Evolutionary conservation across 2,329 filamentous ascomycete species (phyloP), one percentile per base, ranked within the genome.

Genomic region (Thelonectria discophora): DNA sequence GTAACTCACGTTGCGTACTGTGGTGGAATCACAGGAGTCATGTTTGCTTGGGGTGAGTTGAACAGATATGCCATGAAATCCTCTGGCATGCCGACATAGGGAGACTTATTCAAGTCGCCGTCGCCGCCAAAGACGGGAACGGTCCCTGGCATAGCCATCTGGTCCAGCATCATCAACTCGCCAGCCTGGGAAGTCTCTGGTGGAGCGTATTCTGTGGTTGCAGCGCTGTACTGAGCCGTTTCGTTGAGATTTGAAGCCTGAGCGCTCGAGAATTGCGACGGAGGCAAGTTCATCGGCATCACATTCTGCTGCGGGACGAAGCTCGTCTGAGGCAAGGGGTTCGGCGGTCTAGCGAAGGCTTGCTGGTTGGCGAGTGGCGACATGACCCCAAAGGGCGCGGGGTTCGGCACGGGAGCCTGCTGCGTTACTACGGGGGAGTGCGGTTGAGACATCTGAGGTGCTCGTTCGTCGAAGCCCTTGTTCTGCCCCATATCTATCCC

Each of bases 51-150:
- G 27, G 74, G 63, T 3, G 76, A 75, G 73, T 91, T 94, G 77
- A 96, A 96, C 24, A 96, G 77, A 82, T 91, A 97, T 5, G 90
- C 89, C 66, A 94, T 89, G 71, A 95, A 95, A 72, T 97, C 93
- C 73, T 96, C 92, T 0, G 92, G 90, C 80, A 96, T 91, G 9
- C 90, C 89, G 4, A 85, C 84, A 73, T 94, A 94, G 0, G 94
- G 93, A 3, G 93, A 97, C 59, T 94, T 91, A 69, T 91, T 94
- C 42, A 86, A 71, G 62, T 92, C 89, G 17, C 87, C 90, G 69
- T 97, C 93, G 24, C 86, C 89, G 15, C 93, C 93, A 76, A 97
- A 97, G 24, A 97, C 90, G 1, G 94, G 93, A 69, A 96, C 91
- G 5, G 91, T 88, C 58, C 87, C 89, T 15, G 84, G 82, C 72